Evolutionary conservation across 768 basidiomycete species (phyloP).

Genomic region (Agaricus sinodeliciosus): DNA sequence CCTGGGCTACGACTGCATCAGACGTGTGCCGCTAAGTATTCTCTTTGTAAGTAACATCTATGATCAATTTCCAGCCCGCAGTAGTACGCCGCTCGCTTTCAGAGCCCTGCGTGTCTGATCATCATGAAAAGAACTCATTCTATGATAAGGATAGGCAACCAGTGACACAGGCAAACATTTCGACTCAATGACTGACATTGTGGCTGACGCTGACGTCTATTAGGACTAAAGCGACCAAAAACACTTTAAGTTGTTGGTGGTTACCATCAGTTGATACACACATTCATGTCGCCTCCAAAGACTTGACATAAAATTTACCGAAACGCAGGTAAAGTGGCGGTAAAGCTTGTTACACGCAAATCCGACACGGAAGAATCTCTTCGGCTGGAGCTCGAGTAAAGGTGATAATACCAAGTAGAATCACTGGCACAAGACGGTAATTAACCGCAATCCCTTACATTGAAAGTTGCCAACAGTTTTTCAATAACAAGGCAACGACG

Average conservation of each 20-base stretch:
- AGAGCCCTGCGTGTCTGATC: background rate
- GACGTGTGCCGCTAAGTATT: slow-evolving; percentile 8
- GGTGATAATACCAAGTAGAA: background rate
- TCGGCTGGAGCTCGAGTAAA: background rate
- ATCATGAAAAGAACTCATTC: background rate
- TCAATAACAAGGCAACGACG: background rate
- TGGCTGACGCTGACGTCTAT: background rate
- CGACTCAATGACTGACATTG: background rate
- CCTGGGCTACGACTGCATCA: slow-evolving; percentile 18
- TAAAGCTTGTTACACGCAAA: background rate
- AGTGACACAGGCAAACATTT: background rate
- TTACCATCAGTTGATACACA: background rate
- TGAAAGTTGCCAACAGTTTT: no score
- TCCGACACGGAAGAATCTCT: background rate
- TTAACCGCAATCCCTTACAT: no score
- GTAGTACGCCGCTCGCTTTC: background rate
- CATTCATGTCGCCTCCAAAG: slow-evolving; percentile 1
- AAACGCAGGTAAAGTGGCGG: background rate
- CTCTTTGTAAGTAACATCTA: slow-evolving; percentile 14
- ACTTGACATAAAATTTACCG: background rate
- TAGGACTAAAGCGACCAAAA: background rate
- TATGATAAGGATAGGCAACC: background rate
- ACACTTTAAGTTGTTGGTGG: background rate
- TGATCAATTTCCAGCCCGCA: background rate
- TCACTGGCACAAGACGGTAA: background rate